Base-by-base conservation (phyloP, 2,329 filamentous ascomycete species). In the Zymoseptoria brevis region DNA sequence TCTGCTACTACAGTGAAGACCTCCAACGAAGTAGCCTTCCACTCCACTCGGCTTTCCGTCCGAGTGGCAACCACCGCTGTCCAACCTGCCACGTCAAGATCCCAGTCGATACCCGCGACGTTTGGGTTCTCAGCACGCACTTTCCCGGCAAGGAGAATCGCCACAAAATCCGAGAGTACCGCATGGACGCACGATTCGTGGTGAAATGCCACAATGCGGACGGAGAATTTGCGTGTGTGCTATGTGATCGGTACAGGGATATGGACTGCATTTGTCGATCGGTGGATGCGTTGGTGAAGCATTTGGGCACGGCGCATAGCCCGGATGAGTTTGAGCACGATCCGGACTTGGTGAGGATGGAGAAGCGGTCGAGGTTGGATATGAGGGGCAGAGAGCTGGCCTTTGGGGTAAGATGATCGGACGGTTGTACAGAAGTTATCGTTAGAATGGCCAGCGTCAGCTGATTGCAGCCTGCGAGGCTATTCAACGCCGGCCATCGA, bases 291-390 rank as follows among this genome's bases (percentile, higher is more conserved):
- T 53, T 67, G 55, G 60, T 67, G 21, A 63, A 64, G 60, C 66
- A 67, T 63, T 52, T 66, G 57, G 66, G 66, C 11, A 62, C 55
- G 8, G 60, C 62, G 30, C 66, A 67, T 58, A 60, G 55, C 30
- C 56, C 61, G 52, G 64, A 65, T 53, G 66, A 67, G 54, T 67
- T 65, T 58, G 66, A 67, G 53, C 29, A 54, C 55, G 66, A 67
- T 56, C 53, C 26, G 49, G 66, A 67, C 60, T 54, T 67, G 51
- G 57, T 64, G 13, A 61, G 60, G 57, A 65, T 65, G 64, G 60
- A 60, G 49, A 56, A 59, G 50, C 58, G 63, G 22, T 59, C 53
- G 54, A 53, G 53, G 45, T 30, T 60, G 30, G 55, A 53, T 52
- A 48, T 64, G 8, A 56, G 53, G 50, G 58, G 57, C 19, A 59